phyloP scores from a whole-genome alignment of 2,329 filamentous ascomycete species.

The Scorias spongiosa region DNA sequence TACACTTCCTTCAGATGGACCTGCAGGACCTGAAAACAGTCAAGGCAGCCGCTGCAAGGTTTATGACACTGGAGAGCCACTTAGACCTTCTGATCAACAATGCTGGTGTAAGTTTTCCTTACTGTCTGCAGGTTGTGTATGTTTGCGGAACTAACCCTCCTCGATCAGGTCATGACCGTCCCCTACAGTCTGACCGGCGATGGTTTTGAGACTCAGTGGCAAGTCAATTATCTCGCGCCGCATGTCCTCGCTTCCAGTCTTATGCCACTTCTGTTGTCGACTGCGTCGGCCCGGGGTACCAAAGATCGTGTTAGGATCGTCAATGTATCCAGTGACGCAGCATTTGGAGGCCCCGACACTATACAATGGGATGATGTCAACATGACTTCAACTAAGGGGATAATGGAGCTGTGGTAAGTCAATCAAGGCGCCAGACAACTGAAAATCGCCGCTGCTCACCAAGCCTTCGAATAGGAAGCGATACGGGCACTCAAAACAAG shows the following conservation, averaged over 20 bases:
- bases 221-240: constrained; percentile 2
- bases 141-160: too few relatives aligned
- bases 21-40: constrained; percentile 1
- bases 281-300: background rate
- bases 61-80: background rate
- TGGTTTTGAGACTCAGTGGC: constrained; percentile 1
- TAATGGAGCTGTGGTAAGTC: constrained; percentile 1
- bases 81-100: constrained; percentile 1
- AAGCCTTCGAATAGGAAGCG: background rate
- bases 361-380: constrained; percentile 1
- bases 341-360: background rate
- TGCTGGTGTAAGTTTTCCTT: background rate
- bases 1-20: constrained; percentile 2
- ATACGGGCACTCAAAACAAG: constrained; percentile 2
- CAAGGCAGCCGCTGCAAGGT: constrained; percentile 1
- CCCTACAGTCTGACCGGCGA: constrained; percentile 1
- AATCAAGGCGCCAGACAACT: background rate
- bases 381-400: constrained; percentile 1
- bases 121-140: too few relatives aligned
- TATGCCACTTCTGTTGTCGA: constrained; percentile 1
- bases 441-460: too few relatives aligned
- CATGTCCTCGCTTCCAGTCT: background rate
- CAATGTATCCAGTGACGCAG: background rate
- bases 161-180: constrained; percentile 1
- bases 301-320: constrained; percentile 1